A percentile compares a stretch with the other conserved stretches of the same genome.
Conservation (phyloP, 805 yeast species). For the Wickerhamiella kurtzmanii region DNA sequence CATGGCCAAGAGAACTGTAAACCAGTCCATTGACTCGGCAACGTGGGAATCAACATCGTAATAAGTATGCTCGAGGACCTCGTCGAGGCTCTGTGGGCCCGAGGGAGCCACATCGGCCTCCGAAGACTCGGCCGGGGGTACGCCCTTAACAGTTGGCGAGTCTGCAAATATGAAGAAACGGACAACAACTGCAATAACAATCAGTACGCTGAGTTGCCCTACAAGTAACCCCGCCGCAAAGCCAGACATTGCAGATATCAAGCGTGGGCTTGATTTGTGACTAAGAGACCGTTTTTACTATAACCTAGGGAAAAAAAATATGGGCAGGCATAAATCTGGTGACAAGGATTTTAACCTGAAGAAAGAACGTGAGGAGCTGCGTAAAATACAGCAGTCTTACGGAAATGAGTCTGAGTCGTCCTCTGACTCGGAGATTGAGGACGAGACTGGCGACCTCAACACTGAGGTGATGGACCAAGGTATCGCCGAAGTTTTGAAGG, state of each 20-base stretch:
- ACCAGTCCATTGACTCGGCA: conserved; percentile 93
- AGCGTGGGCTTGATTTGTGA: neutral
- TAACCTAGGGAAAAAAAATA: neutral
- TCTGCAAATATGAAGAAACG: conserved; percentile 32
- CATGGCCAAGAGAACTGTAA: conserved; percentile 86
- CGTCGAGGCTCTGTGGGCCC: conserved; percentile 18
- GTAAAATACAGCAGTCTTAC: neutral
- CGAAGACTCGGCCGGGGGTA: conserved; percentile 17
- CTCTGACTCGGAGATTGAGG: conserved; percentile 56
- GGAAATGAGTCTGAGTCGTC: conserved; percentile 28
- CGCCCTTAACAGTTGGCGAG: conserved; percentile 20
- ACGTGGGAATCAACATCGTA: conserved; percentile 80
- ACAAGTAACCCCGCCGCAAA: conserved; percentile 27
- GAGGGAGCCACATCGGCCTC: conserved; percentile 19
- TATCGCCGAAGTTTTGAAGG: conserved; percentile 53
- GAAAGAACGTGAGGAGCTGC: conserved; percentile 8
- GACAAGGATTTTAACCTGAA: neutral
- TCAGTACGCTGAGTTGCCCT: conserved; percentile 30
- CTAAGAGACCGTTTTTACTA: neutral
- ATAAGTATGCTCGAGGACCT: conserved; percentile 78
- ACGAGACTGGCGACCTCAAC: conserved; percentile 76
- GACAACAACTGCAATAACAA: conserved; percentile 27
- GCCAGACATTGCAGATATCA: conserved; percentile 14
- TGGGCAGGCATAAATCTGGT: neutral
- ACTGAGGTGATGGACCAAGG: conserved; percentile 79